phyloP scores from a whole-genome alignment of 2,329 filamentous ascomycete species.

The Helminthosporium solani region DNA sequence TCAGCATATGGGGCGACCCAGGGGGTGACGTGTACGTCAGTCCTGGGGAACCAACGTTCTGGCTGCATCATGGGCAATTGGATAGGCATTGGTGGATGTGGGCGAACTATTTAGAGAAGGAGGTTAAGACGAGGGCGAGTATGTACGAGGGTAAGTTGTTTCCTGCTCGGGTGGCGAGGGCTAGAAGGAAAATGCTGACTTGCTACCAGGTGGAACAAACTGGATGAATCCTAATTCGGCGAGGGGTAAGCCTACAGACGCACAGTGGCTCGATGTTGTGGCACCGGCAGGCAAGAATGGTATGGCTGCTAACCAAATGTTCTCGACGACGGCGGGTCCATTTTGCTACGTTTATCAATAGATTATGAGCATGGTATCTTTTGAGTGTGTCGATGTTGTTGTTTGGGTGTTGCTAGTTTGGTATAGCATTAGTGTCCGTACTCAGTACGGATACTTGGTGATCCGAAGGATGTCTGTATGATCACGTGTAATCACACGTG shows the following conservation, averaged over 20 bases:
- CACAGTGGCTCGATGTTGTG: slow-evolving; percentile 27
- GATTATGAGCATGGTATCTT: neutral
- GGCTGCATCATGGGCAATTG: slow-evolving; percentile 51
- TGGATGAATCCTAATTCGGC: slow-evolving; percentile 45
- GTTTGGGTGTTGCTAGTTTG: no score
- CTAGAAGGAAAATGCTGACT: neutral
- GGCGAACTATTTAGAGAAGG: slow-evolving; percentile 43
- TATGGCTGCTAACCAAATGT: slow-evolving; percentile 26
- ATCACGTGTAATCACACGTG: no score
- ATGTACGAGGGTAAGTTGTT: slow-evolving; percentile 39
- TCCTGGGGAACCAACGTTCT: slow-evolving; percentile 51
- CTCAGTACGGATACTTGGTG: no score
- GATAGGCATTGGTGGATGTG: slow-evolving; percentile 54
- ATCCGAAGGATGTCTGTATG: no score
- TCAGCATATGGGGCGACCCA: slow-evolving; percentile 46
- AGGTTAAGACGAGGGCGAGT: slow-evolving; percentile 26
- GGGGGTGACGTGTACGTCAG: slow-evolving; percentile 50
- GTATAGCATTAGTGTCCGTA: no score
- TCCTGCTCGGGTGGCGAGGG: neutral
- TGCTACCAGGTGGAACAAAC: slow-evolving; percentile 41
- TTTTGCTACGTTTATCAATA: slow-evolving; percentile 38
- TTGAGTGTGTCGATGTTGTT: no score
- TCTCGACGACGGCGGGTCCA: slow-evolving; percentile 32
- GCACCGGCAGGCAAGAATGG: slow-evolving; percentile 26
- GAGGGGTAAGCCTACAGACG: slow-evolving; percentile 39